phyloP scores from a whole-genome alignment of 768 basidiomycete genomes.

The Rhodocollybia butyracea region DNA sequence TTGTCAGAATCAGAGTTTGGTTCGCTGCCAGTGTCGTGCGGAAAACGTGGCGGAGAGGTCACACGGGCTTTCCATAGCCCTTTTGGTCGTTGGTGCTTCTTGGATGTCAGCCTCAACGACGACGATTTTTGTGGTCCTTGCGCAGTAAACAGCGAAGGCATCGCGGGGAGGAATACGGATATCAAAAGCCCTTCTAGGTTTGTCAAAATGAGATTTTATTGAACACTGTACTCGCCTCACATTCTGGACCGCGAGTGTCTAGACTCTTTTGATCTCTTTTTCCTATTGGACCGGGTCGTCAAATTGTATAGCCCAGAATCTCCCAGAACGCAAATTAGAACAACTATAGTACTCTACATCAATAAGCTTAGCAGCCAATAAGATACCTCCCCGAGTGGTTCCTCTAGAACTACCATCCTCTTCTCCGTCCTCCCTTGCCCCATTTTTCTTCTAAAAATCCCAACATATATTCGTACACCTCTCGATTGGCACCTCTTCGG shows the following conservation, averaged over 20 bases:
- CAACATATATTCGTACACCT: slow-evolving; percentile 85
- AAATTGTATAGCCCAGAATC: slow-evolving; percentile 8
- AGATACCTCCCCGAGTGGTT: no score
- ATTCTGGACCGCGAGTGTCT: slow-evolving; percentile 5
- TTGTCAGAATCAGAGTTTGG: slow-evolving; percentile 20
- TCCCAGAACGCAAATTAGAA: not conserved
- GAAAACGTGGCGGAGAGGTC: slow-evolving; percentile 24
- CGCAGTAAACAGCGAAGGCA: not conserved
- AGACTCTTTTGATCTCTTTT: slow-evolving; percentile 4
- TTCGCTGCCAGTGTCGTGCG: slow-evolving; percentile 9
- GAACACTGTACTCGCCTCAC: slow-evolving; percentile 1
- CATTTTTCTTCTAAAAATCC: slow-evolving; percentile 87
- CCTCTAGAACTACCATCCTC: slow-evolving; percentile 47
- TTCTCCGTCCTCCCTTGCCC: slow-evolving; percentile 74
- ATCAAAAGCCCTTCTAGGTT: slow-evolving; percentile 3
- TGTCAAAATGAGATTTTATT: slow-evolving; percentile 9
- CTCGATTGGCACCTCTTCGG: slow-evolving; percentile 73
- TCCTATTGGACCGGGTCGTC: slow-evolving; percentile 5
- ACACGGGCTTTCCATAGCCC: slow-evolving; percentile 46
- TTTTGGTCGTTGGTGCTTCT: slow-evolving; percentile 25
- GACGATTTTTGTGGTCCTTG: not conserved
- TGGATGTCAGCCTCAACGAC: not conserved
- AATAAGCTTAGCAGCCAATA: no score
- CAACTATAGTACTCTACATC: slow-evolving; percentile 4
- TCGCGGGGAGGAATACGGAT: not conserved